Conservation (phyloP, 257 asterid genomes). For the Schizonepeta tenuifolia region DNA sequence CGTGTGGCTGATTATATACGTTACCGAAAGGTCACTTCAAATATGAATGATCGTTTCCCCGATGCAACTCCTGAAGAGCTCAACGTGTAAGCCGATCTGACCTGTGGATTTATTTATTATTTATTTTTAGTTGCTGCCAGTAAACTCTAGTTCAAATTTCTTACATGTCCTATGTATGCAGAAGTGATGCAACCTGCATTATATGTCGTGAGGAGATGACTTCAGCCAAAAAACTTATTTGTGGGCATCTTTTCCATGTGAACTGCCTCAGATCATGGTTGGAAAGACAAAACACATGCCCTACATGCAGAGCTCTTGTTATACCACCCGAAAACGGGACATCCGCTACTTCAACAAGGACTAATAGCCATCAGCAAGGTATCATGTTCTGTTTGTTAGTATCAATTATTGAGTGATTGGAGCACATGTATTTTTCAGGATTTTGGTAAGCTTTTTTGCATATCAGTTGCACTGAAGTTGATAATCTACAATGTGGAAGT, state of each 20-base stretch:
- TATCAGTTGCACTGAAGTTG: conserved; percentile 9
- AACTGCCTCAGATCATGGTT: conserved; percentile 96
- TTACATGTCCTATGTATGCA: conserved; percentile 39
- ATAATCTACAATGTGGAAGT: not conserved
- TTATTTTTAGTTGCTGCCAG: conserved; percentile 21
- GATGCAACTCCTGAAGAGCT: conserved; percentile 93
- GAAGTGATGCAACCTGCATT: conserved; percentile 87
- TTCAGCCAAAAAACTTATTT: conserved; percentile 75
- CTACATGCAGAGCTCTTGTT: conserved; percentile 91
- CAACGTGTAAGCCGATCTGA: conserved; percentile 51
- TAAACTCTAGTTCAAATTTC: conserved; percentile 23
- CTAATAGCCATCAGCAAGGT: conserved; percentile 67
- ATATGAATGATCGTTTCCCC: conserved; percentile 92
- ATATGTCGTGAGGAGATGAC: conserved; percentile 99
- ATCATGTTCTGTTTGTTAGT: conserved; percentile 19
- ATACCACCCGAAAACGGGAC: conserved; percentile 71
- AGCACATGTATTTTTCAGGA: not conserved
- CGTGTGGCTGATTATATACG: conserved; percentile 92
- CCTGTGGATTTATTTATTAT: not conserved
- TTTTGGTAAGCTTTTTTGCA: not conserved
- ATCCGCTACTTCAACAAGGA: conserved; percentile 48
- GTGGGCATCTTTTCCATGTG: conserved; percentile 96
- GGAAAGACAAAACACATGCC: conserved; percentile 91
- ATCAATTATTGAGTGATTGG: not conserved
- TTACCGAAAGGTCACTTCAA: conserved; percentile 86